These are phyloP conservation scores for Epichloe uncinata DNA, from an alignment of 2,329 filamentous ascomycete species.

Conservation along the genomic window DNA sequence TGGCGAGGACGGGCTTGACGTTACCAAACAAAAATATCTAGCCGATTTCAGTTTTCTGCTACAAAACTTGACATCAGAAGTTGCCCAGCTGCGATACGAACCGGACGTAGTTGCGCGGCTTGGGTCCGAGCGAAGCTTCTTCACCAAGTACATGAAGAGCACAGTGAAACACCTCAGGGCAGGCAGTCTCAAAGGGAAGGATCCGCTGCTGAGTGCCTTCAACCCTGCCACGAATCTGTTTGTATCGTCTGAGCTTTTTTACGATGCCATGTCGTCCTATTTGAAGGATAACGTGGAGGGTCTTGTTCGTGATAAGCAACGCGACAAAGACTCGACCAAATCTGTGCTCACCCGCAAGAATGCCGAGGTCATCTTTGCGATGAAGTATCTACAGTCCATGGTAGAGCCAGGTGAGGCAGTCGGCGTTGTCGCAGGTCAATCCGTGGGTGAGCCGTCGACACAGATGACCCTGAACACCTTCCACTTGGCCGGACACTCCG, in stretches of 20 bases:
- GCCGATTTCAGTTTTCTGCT: slow-evolving; percentile 82
- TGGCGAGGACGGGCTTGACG: slow-evolving; percentile 89
- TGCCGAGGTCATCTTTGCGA: slow-evolving; percentile 72
- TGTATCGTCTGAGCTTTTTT: slow-evolving; percentile 82
- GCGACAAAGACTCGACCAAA: slow-evolving; percentile 18
- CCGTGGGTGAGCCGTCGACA: slow-evolving; percentile 90
- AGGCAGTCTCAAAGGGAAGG: slow-evolving; percentile 44
- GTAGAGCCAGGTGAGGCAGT: slow-evolving; percentile 94
- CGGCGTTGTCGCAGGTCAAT: slow-evolving; percentile 92
- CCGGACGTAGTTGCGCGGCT: slow-evolving; percentile 32
- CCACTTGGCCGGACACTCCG: slow-evolving; percentile 95
- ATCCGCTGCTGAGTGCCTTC: slow-evolving; percentile 61
- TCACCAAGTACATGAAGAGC: slow-evolving; percentile 69
- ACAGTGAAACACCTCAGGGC: slow-evolving; percentile 59
- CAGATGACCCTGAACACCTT: slow-evolving; percentile 99
- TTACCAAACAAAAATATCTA: slow-evolving; percentile 86
- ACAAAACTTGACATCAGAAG: slow-evolving; percentile 70
- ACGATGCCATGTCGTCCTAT: slow-evolving; percentile 58
- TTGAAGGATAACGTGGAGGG: slow-evolving; percentile 61
- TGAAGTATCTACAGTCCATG: slow-evolving; percentile 85
- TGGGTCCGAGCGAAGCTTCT: slow-evolving; percentile 41
- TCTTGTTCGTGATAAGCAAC: slow-evolving; percentile 34
- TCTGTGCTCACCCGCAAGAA: slow-evolving; percentile 50
- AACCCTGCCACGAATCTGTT: slow-evolving; percentile 69
- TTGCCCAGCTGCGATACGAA: slow-evolving; percentile 60